Percentiles rank a stretch among this genome's conserved stretches.
phyloP scores from a whole-genome alignment of 352 stramenopile species.

The Pythium guiyangense region DNA sequence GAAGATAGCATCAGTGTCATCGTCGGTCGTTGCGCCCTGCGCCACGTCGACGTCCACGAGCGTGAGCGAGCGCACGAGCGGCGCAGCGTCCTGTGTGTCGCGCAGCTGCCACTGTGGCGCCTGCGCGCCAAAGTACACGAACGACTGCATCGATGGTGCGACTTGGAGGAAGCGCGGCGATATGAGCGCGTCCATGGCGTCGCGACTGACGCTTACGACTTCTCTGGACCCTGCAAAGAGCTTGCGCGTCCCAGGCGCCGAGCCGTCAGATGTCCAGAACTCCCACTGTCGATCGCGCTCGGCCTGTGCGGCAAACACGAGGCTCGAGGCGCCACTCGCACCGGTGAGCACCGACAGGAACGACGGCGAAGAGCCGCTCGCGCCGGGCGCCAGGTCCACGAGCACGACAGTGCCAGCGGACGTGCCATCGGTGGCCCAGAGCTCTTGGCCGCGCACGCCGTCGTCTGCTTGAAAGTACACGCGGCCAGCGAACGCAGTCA shows the following conservation, averaged over 20 bases:
- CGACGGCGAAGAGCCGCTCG: slow-evolving; percentile 22
- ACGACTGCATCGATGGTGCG: slow-evolving; percentile 7
- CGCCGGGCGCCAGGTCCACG: slow-evolving; percentile 50
- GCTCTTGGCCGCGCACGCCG: slow-evolving; percentile 59
- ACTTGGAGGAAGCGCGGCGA: slow-evolving; percentile 8
- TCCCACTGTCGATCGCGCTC: slow-evolving; percentile 26
- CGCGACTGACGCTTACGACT: slow-evolving; percentile 20
- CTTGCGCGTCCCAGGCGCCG: slow-evolving; percentile 22
- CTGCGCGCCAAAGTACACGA: slow-evolving; percentile 22
- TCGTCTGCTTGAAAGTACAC: slow-evolving; percentile 86
- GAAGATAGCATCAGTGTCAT: slow-evolving; percentile 9
- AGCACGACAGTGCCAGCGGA: slow-evolving; percentile 43
- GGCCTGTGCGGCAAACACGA: slow-evolving; percentile 33
- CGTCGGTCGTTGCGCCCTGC: background rate
- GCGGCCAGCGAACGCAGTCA: slow-evolving; percentile 36
- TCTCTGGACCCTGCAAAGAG: slow-evolving; percentile 32
- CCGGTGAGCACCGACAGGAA: slow-evolving; percentile 33
- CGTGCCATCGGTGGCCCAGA: slow-evolving; percentile 76
- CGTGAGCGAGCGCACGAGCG: background rate
- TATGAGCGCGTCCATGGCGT: slow-evolving; percentile 23
- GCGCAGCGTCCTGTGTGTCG: background rate
- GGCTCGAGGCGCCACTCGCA: background rate
- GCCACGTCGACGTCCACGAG: background rate
- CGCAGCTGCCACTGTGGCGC: background rate
- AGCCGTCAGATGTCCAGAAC: slow-evolving; percentile 68